Evolutionary conservation across 805 yeast species (phyloP).

Genomic region (Kazachstania bromeliacearum): DNA sequence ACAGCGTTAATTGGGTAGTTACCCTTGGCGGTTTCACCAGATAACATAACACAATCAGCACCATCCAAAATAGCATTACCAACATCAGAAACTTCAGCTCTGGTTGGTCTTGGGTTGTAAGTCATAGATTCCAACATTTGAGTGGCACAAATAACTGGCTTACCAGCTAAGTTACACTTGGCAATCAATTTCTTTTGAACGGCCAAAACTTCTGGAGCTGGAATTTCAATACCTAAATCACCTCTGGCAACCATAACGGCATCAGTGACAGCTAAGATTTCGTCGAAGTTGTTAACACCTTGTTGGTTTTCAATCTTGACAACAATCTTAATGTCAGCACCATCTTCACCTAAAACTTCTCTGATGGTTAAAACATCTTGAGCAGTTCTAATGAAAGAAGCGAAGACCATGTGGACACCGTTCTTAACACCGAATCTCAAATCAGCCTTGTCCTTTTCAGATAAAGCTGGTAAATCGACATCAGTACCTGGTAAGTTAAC

Average conservation of each 20-base stretch:
- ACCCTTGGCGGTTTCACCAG: constrained; percentile 99
- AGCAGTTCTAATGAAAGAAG: constrained; percentile 95
- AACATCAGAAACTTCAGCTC: constrained; percentile 98
- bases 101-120: constrained; percentile 98
- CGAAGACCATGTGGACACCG: constrained; percentile 96
- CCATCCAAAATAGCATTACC: constrained; percentile 99
- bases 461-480: constrained; percentile 95
- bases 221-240: constrained; percentile 98
- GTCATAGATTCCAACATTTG: constrained; percentile 99
- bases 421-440: constrained; percentile 93
- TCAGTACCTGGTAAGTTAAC: constrained; percentile 98
- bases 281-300: constrained; percentile 99
- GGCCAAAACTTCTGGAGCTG: constrained; percentile 96
- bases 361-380: constrained; percentile 85
- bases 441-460: constrained; percentile 93
- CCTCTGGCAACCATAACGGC: constrained; percentile 99
- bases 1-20: constrained; percentile 97
- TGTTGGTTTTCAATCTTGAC: constrained; percentile 98
- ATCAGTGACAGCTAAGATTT: constrained; percentile 85
- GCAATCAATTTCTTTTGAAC: constrained; percentile 99
- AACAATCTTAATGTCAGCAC: constrained; percentile 91
- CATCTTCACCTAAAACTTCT: constrained; percentile 92
- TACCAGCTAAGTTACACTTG: constrained; percentile 97
- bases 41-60: constrained; percentile 99
- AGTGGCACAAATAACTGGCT: constrained; percentile 99